These are phyloP conservation scores for Yarrowia yakushimensis DNA, from an alignment of 805 yeast species.

Conservation along the genomic window DNA sequence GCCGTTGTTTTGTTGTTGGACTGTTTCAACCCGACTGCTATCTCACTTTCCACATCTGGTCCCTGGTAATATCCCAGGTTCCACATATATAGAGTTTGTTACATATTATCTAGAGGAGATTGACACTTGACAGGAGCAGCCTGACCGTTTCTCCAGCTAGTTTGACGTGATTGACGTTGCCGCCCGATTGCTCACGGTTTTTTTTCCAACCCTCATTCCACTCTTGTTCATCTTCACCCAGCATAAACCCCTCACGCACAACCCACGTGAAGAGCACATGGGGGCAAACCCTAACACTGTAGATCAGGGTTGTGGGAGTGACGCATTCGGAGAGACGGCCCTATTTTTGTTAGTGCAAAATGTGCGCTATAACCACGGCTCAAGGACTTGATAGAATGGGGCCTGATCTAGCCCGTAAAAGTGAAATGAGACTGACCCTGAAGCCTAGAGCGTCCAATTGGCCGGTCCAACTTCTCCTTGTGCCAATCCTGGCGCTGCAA, in stretches of 20 bases:
- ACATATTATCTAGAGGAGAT: not conserved
- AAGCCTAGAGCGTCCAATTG: not conserved
- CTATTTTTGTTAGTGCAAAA: not conserved
- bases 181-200: not conserved
- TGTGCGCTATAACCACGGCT: not conserved
- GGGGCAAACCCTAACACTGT: conserved; percentile 14
- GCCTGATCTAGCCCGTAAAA: not conserved
- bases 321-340: not conserved
- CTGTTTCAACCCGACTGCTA: not conserved
- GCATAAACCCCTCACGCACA: not conserved
- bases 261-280: conserved; percentile 20
- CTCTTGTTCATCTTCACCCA: no score
- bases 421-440: not conserved
- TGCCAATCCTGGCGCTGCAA: not conserved
- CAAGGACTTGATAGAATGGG: not conserved
- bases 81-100: not conserved
- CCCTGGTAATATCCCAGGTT: not conserved
- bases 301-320: conserved; percentile 9
- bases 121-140: no score
- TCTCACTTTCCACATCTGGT: no score
- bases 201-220: no score
- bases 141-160: no score
- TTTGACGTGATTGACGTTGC: no score
- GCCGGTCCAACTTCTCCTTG: not conserved
- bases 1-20: no score